Evolutionary conservation across 2,329 filamentous ascomycete genomes (phyloP).

Genomic region (Colletotrichum ledebouriae): DNA sequence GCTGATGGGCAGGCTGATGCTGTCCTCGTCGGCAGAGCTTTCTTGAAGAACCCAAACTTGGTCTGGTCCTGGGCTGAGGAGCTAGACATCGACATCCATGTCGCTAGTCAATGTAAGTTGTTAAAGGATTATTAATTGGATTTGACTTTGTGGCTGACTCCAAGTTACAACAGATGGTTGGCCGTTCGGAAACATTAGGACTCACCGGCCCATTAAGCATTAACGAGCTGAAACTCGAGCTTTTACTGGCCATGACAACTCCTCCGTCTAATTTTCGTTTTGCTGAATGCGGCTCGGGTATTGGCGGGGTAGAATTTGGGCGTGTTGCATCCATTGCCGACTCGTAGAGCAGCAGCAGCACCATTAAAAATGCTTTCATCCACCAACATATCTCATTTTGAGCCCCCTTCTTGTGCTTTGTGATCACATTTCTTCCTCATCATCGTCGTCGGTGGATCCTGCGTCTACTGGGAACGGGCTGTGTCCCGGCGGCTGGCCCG

Average conservation of each 20-base stretch:
- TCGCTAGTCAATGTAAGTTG: conserved; percentile 54
- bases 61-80: conserved; percentile 68
- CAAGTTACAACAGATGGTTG: conserved; percentile 35
- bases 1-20: conserved; percentile 60
- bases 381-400: too few species aligned
- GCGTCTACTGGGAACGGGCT: conserved; percentile 1
- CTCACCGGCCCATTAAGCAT: conserved; percentile 40
- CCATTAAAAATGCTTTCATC: too few species aligned
- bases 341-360: too few species aligned
- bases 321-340: too few species aligned
- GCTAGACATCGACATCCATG: conserved; percentile 58
- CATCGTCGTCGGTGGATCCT: neutral
- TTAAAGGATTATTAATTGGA: neutral
- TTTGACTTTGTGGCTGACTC: neutral
- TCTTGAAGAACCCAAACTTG: conserved; percentile 68
- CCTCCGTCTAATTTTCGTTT: too few species aligned
- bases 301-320: too few species aligned
- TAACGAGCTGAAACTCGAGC: neutral
- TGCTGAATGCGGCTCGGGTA: too few species aligned
- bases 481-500: neutral
- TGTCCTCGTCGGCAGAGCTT: conserved; percentile 62
- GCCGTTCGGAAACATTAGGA: conserved; percentile 40
- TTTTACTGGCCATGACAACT: neutral
- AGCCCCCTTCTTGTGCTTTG: neutral
- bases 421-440: conserved; percentile 9